These are phyloP conservation scores for Saccharum spontaneum DNA, from an alignment of 176 grass and related monocot species.

Conservation along the genomic window DNA sequence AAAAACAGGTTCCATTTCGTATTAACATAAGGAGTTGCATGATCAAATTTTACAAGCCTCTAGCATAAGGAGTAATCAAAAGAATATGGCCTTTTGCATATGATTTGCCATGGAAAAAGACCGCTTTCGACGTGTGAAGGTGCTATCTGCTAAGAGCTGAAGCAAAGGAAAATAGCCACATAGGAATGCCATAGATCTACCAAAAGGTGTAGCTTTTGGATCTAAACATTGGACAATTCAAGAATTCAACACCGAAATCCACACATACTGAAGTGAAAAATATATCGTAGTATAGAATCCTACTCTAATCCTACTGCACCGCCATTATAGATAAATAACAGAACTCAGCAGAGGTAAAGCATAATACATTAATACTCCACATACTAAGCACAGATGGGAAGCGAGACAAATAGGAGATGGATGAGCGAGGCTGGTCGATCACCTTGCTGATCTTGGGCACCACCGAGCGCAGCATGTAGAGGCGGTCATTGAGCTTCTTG, in stretches of 20 bases:
- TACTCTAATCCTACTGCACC: not conserved
- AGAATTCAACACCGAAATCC: constrained; percentile 24
- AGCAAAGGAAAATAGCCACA: not conserved
- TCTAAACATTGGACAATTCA: not conserved
- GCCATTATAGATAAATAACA: not conserved
- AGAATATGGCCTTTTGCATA: not conserved
- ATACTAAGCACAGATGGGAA: not conserved
- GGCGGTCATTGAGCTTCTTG: constrained; percentile 85
- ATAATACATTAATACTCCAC: not conserved
- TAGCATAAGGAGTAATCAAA: not conserved
- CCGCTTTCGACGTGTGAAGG: not conserved
- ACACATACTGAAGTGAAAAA: not conserved
- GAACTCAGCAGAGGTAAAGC: not conserved
- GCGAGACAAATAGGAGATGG: not conserved
- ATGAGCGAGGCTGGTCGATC: not conserved
- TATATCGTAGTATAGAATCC: not conserved
- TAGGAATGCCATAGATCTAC: constrained; percentile 17
- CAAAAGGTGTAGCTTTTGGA: constrained; percentile 15
- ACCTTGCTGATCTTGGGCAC: constrained; percentile 94
- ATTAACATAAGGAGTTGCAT: not conserved
- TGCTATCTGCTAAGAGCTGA: not conserved
- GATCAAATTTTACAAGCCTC: not conserved
- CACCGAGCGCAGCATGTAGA: constrained; percentile 81
- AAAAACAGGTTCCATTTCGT: not conserved
- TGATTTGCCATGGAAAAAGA: constrained; percentile 14